A percentile compares a stretch with the other conserved stretches of the same genome.
These are phyloP conservation scores for Coniochaeta prunicola DNA, from an alignment of 2,329 filamentous ascomycete species.

Conservation along the genomic window DNA sequence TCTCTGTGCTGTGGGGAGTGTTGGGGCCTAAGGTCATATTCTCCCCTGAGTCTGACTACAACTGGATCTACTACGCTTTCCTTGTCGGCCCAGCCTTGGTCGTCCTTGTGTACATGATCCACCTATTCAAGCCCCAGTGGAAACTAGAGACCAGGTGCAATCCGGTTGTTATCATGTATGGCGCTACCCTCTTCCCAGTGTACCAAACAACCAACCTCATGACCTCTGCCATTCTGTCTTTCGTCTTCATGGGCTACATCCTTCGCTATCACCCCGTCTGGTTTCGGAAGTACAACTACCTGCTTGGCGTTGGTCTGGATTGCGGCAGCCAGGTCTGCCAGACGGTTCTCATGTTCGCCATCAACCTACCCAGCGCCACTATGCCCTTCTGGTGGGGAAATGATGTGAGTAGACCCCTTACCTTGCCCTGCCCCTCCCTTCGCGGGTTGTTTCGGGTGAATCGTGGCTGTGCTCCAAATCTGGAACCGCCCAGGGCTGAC, in stretches of 20 bases:
- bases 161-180: conserved; percentile 19
- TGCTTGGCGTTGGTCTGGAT: conserved; percentile 31
- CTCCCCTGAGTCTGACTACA: conserved; percentile 13
- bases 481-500: neutral
- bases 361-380: conserved; percentile 16
- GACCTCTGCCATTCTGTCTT: conserved; percentile 16
- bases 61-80: conserved; percentile 22
- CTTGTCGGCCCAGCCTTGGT: conserved; percentile 19
- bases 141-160: conserved; percentile 19
- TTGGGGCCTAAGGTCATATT: conserved; percentile 24
- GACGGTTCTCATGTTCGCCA: conserved; percentile 19
- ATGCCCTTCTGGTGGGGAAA: conserved; percentile 24
- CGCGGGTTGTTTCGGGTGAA: neutral
- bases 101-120: conserved; percentile 14
- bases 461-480: neutral
- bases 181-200: conserved; percentile 17
- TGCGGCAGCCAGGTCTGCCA: conserved; percentile 21
- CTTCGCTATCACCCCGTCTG: conserved; percentile 22
- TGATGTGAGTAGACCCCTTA: conserved; percentile 7
- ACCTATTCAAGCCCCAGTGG: conserved; percentile 19
- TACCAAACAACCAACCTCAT: conserved; percentile 20
- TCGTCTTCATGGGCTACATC: conserved; percentile 23
- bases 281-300: conserved; percentile 35
- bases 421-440: neutral
- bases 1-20: conserved; percentile 27